These are phyloP conservation scores for Aureobasidium vineae DNA, from an alignment of 2,329 filamentous ascomycete species.

Conservation along the genomic window DNA sequence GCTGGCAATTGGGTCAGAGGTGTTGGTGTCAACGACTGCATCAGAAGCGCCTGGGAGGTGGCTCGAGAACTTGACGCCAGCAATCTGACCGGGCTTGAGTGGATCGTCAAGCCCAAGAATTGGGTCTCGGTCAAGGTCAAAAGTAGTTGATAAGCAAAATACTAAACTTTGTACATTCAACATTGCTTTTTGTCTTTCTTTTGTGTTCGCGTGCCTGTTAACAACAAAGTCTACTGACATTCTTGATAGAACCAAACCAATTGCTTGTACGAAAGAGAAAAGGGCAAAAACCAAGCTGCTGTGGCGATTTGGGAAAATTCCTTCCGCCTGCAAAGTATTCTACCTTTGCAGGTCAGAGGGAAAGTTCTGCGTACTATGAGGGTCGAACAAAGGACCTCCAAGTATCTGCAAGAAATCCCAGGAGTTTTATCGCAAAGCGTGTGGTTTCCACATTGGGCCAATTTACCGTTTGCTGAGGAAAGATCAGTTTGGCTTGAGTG, in stretches of 20 bases:
- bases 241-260: not conserved
- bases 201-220: not conserved
- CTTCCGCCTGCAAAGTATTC: not conserved
- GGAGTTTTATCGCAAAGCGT: not conserved
- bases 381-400: not conserved
- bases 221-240: not conserved
- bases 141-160: not conserved
- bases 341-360: not conserved
- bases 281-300: not conserved
- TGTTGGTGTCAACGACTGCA: slow-evolving; percentile 52
- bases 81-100: slow-evolving; percentile 11
- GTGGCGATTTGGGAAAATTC: not conserved
- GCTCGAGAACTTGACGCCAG: slow-evolving; percentile 43
- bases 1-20: slow-evolving; percentile 50
- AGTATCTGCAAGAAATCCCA: too few relatives aligned
- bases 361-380: not conserved
- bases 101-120: slow-evolving; percentile 20
- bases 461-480: not conserved
- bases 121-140: slow-evolving; percentile 26
- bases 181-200: not conserved
- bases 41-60: slow-evolving; percentile 58
- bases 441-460: not conserved
- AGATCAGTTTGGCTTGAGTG: not conserved
- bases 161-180: not conserved
- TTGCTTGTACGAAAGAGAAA: not conserved